Evolutionary conservation across 2,329 filamentous ascomycete genomes (phyloP), one percentile per base, ranked within the genome.

Genomic region (Sclerotinia borealis): DNA sequence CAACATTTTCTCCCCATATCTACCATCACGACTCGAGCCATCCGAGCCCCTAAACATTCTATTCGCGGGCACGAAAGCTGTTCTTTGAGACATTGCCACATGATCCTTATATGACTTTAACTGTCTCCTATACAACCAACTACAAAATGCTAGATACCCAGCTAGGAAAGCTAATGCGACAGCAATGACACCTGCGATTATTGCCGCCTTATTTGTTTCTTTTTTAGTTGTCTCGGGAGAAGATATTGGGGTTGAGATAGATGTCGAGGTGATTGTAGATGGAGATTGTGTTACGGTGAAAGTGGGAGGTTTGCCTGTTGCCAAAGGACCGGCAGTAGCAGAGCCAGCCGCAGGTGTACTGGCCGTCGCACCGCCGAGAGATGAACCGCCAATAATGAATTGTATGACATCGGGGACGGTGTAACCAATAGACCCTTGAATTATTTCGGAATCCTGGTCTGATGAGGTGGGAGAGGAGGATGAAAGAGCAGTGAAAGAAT

Each of bases 121-220:
- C 73, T 90, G 88, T 55, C 86, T 86, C 34, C 88, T 82, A 78
- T 92, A 92, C 9, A 92, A 77, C 84, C 86, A 91, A 22, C 84
- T 82, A 75, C 87, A 90, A 78, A 89, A 91, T 51, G 85, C 86
- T 15, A 90, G 81, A 73, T 90, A 91, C 1, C 78, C 76, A 2
- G 86, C 86, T 0, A 85, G 70, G 22, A 89, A 69, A 54, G 84
- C 84, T 5, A 89, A 79, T 4, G 87, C 71, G n/a, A 86, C 88
- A 0, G 89, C 89, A 37, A 92, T 77, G 25, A 87, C 76, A 31
- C 79, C 78, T 1, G 79, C 79, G 19, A 78, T 78, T 58, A 83
- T 79, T 17, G 80, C 77, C 0, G 78, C 79, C 0, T 74, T 72
- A 36, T 75, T 77, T 15, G 72, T 71, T 50, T 51, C 63, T 22